phyloP scores from a whole-genome alignment of 2,329 filamentous ascomycete species.

The Penicillium sp. region DNA sequence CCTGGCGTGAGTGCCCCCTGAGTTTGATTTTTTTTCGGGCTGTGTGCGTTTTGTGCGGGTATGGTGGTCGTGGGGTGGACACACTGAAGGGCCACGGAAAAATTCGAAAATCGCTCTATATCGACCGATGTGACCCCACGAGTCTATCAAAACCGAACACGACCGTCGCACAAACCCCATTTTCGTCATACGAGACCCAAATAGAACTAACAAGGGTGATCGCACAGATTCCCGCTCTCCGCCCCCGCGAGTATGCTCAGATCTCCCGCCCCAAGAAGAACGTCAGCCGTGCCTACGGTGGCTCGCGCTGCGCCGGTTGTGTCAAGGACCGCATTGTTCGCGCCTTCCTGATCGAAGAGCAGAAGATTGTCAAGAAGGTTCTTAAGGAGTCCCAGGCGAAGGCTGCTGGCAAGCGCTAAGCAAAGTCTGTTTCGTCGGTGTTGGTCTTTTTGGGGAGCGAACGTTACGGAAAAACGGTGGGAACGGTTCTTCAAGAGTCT shows the following conservation, averaged over 20 bases:
- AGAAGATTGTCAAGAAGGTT: slow-evolving; percentile 99
- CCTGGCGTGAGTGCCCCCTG: slow-evolving; percentile 74
- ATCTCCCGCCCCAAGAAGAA: slow-evolving; percentile 99
- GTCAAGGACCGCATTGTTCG: slow-evolving; percentile 97
- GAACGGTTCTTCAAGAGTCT: slow-evolving; percentile 32
- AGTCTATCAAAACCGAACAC: slow-evolving; percentile 11
- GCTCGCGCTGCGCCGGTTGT: slow-evolving; percentile 97
- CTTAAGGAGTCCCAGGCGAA: slow-evolving; percentile 93
- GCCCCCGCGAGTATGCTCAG: slow-evolving; percentile 94
- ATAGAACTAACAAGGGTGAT: slow-evolving; percentile 16
- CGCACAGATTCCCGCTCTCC: slow-evolving; percentile 81
- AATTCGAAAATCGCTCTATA: slow-evolving; percentile 5
- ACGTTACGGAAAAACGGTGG: slow-evolving; percentile 35
- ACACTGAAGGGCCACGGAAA: slow-evolving; percentile 11
- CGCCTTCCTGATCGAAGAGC: slow-evolving; percentile 99
- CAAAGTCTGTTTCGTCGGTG: slow-evolving; percentile 31
- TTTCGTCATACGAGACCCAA: slow-evolving; percentile 2
- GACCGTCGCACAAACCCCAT: slow-evolving; percentile 2
- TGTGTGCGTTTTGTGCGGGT: slow-evolving; percentile 16
- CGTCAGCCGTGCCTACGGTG: slow-evolving; percentile 96
- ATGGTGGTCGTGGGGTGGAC: slow-evolving; percentile 14
- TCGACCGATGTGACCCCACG: slow-evolving; percentile 6
- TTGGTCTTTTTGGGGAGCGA: slow-evolving; percentile 37
- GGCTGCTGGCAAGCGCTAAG: slow-evolving; percentile 45
- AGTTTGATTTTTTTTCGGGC: slow-evolving; percentile 11